Base-by-base conservation (phyloP, 768 basidiomycete species). In the Psilocybe tampanensis region DNA sequence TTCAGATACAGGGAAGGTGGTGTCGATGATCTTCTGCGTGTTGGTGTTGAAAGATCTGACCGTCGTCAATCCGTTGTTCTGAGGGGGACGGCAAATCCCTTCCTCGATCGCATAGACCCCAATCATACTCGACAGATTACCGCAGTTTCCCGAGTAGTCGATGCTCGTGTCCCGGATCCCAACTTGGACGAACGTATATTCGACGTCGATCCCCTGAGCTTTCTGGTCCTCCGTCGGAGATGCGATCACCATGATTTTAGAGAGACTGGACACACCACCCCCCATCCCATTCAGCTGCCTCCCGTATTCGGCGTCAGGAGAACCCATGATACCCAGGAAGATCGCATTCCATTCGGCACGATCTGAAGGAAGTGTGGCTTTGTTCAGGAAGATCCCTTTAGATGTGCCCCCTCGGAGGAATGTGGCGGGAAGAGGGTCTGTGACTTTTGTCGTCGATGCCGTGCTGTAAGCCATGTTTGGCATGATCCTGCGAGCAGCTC, bases 221-320 rank as follows among this genome's bases (percentile, higher is more conserved):
- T 67, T 65, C 54, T 81, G 81, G 11, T 68, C 70, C 1, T 70
- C 64, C 0, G 81, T 76, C 6, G 86, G 77, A 43, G 75, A 55
- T 7, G 79, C 82, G 2, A 92, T 84, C 44, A 92, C 80, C 61
- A 82, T 84, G 15, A 91, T 81, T 66, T 93, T 93, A 33, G 88
- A 89, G 6, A 90, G 77, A 55, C 86, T 89, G 15, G 86, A 88
- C 8, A 89, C 72, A 3, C 90, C 90, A 6, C 90, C 89, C 8
- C 90, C 90, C 87, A 92, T 89, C 11, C 90, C 90, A 61, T 93
- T 86, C 13, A 92, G 75, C 69, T 93, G 90, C 15, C 88, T 75
- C 1, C 82, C 83, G 61, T 89, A 73, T 53, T 80, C 74, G 2
- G 84, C 77, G 64, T 93, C 90, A 0, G 90, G 90, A 2, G 89